phyloP scores from a whole-genome alignment of 2,329 filamentous ascomycete species.

The Intubia oerlemansii region DNA sequence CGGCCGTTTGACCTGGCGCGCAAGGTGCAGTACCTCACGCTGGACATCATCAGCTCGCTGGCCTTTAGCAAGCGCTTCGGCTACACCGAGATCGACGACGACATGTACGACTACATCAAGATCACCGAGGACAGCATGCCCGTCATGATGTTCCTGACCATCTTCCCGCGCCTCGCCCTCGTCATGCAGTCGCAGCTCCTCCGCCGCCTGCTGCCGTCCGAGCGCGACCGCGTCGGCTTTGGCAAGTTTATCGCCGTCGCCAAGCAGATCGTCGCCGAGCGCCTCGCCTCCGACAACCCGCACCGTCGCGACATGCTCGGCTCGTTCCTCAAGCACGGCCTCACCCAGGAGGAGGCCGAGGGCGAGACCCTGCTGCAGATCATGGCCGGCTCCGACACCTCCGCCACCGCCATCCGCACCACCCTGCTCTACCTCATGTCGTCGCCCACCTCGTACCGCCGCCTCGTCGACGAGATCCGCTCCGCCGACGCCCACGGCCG shows the following conservation, averaged over 20 bases:
- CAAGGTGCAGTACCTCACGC: conserved; percentile 28
- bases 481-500: conserved; percentile 10
- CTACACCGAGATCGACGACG: conserved; percentile 21
- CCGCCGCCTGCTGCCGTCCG: conserved; percentile 19
- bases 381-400: conserved; percentile 13
- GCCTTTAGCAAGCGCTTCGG: conserved; percentile 27
- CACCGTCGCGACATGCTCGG: conserved; percentile 17
- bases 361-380: conserved; percentile 22
- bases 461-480: conserved; percentile 15
- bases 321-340: conserved; percentile 18
- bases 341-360: conserved; percentile 17
- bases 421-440: conserved; percentile 11
- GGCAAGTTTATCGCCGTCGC: conserved; percentile 15
- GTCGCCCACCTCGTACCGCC: conserved; percentile 9
- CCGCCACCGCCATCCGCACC: conserved; percentile 11
- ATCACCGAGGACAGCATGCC: conserved; percentile 14
- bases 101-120: conserved; percentile 22
- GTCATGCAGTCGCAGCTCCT: conserved; percentile 20
- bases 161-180: conserved; percentile 19
- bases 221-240: conserved; percentile 17
- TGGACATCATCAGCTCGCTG: conserved; percentile 31
- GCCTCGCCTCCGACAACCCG: conserved; percentile 5
- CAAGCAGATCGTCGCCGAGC: conserved; percentile 9
- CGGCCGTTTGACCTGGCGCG: conserved; percentile 19
- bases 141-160: conserved; percentile 14